phyloP scores from a whole-genome alignment of 257 asterid species.

The Solanum appendiculatum region DNA sequence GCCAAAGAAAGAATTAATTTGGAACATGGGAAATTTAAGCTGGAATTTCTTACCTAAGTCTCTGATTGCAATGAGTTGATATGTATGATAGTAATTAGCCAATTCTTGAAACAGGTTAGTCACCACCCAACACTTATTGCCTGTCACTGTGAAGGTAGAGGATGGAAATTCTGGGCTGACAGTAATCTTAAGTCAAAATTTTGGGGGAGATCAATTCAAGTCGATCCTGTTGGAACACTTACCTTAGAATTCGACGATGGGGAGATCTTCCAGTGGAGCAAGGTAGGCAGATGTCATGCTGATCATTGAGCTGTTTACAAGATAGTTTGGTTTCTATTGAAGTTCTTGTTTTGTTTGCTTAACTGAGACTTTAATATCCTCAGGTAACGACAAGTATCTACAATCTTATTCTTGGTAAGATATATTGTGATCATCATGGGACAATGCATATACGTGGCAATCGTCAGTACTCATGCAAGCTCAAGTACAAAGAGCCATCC shows the following conservation, averaged over 20 bases:
- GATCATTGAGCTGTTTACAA: not conserved
- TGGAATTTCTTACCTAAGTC: not conserved
- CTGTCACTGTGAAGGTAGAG: slow-evolving; percentile 94
- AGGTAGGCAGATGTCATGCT: slow-evolving; percentile 34
- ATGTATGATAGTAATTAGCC: not conserved
- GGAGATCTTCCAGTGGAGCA: slow-evolving; percentile 90
- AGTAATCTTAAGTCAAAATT: slow-evolving; percentile 85
- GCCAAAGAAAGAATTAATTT: not conserved
- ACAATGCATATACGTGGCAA: slow-evolving; percentile 77
- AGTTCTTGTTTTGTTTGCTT: not conserved
- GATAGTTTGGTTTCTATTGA: not conserved
- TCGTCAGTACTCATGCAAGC: slow-evolving; percentile 77
- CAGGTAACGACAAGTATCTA: slow-evolving; percentile 92
- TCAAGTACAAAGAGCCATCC: slow-evolving; percentile 95
- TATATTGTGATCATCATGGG: slow-evolving; percentile 92
- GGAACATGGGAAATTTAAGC: not conserved
- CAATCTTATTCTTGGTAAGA: slow-evolving; percentile 81
- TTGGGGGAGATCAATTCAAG: slow-evolving; percentile 95
- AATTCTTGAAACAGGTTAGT: slow-evolving; percentile 61
- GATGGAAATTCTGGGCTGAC: slow-evolving; percentile 96
- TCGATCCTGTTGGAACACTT: slow-evolving; percentile 87
- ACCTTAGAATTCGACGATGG: slow-evolving; percentile 86
- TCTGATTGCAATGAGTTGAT: not conserved
- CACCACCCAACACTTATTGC: slow-evolving; percentile 98
- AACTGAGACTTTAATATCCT: not conserved